Evolutionary conservation across 352 stramenopile genomes (phyloP), one percentile per base, ranked within the genome.

Genomic region (Globisporangium spinosum): DNA sequence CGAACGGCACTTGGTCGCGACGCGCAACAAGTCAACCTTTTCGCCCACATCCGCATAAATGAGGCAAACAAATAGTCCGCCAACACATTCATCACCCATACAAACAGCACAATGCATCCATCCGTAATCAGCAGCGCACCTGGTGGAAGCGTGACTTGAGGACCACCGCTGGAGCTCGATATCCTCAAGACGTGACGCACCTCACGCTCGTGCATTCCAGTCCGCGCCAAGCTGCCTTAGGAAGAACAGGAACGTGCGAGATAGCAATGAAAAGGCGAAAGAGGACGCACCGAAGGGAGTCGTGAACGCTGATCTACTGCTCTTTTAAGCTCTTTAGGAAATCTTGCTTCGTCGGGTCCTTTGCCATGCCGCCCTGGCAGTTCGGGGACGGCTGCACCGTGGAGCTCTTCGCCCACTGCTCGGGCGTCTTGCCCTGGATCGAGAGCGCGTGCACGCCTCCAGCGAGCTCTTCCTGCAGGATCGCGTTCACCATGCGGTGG

Each of bases 341-440:
- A 23, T 83, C 80, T 25, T 86, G 74, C 75, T 90, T 92, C 55
- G 73, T 87, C 58, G 77, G 71, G 59, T 94, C 86, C 35, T 79
- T 79, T 43, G 73, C 73, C 85, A 95, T 93, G 61, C 87, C 87
- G 58, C 85, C 87, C 25, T 78, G 69, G 63, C 87, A 95, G 64
- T 78, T 89, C 22, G 87, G 87, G 59, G 87, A 95, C 25, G 82
- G 68, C 64, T 85, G 77, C 49, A 93, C 76, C 2, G 62, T 57
- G 63, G 67, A 74, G 59, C 75, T 89, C 59, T 69, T 71, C n/a
- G 77, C 73, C 94, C 94, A 98, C 73, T 99, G 94, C 51, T 80
- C 77, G 0, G 94, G 93, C 54, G 94, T 98, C 75, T 98, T 98
- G 73, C 93, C 92, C 55, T 97, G 74, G 68, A 99, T 98, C 20